A percentile compares a stretch with the other conserved stretches of the same genome.
Conservation (phyloP, 306 rosid species). For the Cicer pinnatifidum region DNA sequence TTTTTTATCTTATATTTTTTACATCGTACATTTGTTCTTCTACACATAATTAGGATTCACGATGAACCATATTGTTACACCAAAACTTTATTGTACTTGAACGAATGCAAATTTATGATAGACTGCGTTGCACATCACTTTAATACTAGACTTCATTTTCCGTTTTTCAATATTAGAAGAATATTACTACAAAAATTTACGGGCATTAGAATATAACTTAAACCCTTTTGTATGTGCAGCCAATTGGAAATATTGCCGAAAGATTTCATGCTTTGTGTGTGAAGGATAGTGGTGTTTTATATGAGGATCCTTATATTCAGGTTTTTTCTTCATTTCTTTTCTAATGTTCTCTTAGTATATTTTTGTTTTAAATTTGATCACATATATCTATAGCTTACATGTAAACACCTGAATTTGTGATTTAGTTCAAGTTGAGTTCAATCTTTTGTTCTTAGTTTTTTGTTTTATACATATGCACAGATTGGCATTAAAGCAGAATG, state of each 20-base stretch:
- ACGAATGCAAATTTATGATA: conserved; percentile 29
- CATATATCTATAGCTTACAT: conserved; percentile 2
- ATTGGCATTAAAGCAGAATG: conserved; percentile 97
- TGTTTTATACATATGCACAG: conserved; percentile 44
- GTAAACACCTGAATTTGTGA: conserved; percentile 19
- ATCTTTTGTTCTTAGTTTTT: conserved; percentile 30
- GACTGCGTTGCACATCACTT: conserved; percentile 10
- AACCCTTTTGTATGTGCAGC: conserved; percentile 65
- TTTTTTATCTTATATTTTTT: neutral
- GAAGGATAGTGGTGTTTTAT: conserved; percentile 98
- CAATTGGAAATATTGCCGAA: conserved; percentile 91
- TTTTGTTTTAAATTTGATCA: conserved; percentile 21
- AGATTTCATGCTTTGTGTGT: conserved; percentile 87
- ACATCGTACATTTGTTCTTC: neutral
- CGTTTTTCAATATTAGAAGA: conserved; percentile 40
- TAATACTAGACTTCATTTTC: conserved; percentile 30
- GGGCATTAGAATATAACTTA: conserved; percentile 42
- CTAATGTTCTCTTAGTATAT: neutral
- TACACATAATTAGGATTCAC: conserved; percentile 12
- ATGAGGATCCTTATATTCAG: conserved; percentile 98
- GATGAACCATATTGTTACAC: conserved; percentile 23
- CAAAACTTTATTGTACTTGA: conserved; percentile 23
- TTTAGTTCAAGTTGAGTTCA: conserved; percentile 34
- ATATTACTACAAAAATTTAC: conserved; percentile 16
- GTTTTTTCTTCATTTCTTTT: conserved; percentile 49